Evolutionary conservation across 768 basidiomycete species (phyloP).

Genomic region (Candolleomyces aberdarensis): DNA sequence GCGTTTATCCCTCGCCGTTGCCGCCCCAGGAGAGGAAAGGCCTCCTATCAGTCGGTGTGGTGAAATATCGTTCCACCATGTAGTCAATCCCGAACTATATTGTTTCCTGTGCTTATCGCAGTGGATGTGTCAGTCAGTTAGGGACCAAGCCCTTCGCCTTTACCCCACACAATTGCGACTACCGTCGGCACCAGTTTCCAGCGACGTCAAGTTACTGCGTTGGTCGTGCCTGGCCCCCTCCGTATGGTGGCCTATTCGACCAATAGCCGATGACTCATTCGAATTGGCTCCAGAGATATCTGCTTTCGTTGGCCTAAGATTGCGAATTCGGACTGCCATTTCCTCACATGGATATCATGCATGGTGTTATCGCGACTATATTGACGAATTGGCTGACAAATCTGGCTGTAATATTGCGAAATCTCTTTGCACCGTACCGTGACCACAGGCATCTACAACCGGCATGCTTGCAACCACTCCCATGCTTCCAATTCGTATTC

Average conservation of each 20-base stretch:
- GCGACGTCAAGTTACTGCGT: too few species aligned
- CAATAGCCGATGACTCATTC: too few species aligned
- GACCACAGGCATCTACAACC: not conserved
- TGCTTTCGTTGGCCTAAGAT: not conserved
- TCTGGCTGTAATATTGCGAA: conserved; percentile 7
- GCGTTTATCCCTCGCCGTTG: too few species aligned
- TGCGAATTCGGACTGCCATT: not conserved
- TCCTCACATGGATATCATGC: not conserved
- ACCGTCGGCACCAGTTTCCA: not conserved
- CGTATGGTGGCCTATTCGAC: too few species aligned
- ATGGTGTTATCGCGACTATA: conserved; percentile 4
- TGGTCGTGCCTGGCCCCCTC: too few species aligned
- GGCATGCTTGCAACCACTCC: too few species aligned
- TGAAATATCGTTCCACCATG: not conserved
- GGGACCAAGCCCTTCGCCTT: not conserved
- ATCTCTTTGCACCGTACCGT: conserved; percentile 4
- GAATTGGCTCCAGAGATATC: not conserved
- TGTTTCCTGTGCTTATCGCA: not conserved
- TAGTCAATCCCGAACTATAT: not conserved
- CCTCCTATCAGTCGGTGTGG: not conserved
- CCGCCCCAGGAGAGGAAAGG: too few species aligned
- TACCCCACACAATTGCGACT: conserved; percentile 3
- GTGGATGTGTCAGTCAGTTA: not conserved
- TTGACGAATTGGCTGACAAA: conserved; percentile 13
- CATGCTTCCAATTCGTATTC: too few species aligned